Conservation (phyloP, 2,329 filamentous ascomycete genomes). For the Fusarium verrucosum region DNA sequence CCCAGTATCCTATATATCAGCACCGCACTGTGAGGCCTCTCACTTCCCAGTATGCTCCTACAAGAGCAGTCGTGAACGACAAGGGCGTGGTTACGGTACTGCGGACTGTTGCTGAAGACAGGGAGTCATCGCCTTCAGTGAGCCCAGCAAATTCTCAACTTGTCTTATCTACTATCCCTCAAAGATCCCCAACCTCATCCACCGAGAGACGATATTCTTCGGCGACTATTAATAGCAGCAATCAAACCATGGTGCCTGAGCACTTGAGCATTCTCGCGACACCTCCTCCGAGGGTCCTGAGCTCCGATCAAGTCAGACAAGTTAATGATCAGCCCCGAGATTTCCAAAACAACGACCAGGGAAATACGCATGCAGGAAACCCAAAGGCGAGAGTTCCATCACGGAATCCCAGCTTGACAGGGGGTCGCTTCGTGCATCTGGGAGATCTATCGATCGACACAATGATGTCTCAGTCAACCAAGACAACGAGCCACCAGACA, state of each 20-base stretch:
- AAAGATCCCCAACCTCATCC: constrained; percentile 7
- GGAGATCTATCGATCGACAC: constrained; percentile 42
- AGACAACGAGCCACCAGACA: constrained; percentile 1
- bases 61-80: constrained; percentile 47
- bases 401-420: constrained; percentile 43
- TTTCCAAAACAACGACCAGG: constrained; percentile 17
- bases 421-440: constrained; percentile 33
- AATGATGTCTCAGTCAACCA: constrained; percentile 39
- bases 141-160: constrained; percentile 20
- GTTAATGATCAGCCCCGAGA: constrained; percentile 33
- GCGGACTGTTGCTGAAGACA: constrained; percentile 44
- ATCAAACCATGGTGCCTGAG: constrained; percentile 26
- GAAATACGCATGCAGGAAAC: not conserved
- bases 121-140: constrained; percentile 31
- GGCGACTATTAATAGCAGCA: constrained; percentile 21
- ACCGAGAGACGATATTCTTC: constrained; percentile 2
- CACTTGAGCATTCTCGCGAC: constrained; percentile 40
- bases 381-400: constrained; percentile 25
- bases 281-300: constrained; percentile 32
- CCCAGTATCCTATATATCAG: constrained; percentile 49
- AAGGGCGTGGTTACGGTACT: constrained; percentile 52
- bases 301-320: constrained; percentile 37
- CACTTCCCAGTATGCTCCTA: constrained; percentile 36
- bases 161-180: constrained; percentile 6
- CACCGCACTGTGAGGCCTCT: constrained; percentile 21